A percentile compares a stretch with the other conserved stretches of the same genome.
These are phyloP conservation scores for Tillandsia fasciculata DNA, from an alignment of 176 grass and related monocot species.

Conservation along the genomic window DNA sequence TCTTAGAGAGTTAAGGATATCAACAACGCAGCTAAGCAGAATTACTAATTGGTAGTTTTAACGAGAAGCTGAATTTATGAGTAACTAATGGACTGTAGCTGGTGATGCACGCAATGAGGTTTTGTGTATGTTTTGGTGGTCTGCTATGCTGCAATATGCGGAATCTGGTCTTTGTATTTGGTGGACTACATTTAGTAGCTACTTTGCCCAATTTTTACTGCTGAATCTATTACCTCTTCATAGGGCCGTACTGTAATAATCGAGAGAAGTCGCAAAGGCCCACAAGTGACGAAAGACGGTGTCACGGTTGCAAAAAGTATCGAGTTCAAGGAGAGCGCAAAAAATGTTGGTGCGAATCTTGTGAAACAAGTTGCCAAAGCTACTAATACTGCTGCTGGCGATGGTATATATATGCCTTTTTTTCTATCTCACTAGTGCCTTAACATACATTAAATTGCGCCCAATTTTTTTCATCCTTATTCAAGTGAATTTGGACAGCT, in stretches of 20 bases:
- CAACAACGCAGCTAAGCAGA: too few species aligned
- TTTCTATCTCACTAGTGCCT: slow-evolving; percentile 3
- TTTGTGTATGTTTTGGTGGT: too few species aligned
- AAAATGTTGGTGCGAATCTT: slow-evolving; percentile 77
- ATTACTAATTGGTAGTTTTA: too few species aligned
- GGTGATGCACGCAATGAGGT: too few species aligned
- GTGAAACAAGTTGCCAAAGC: slow-evolving; percentile 88
- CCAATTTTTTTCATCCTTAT: not conserved
- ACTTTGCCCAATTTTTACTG: too few species aligned
- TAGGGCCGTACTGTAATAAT: slow-evolving; percentile 88
- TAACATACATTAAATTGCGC: not conserved
- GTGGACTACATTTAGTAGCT: too few species aligned
- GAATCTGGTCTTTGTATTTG: too few species aligned
- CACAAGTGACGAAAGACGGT: slow-evolving; percentile 86
- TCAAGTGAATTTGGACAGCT: not conserved
- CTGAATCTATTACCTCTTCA: not conserved
- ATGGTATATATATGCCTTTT: slow-evolving; percentile 35
- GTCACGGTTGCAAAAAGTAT: slow-evolving; percentile 88
- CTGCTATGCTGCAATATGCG: too few species aligned
- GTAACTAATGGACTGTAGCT: too few species aligned
- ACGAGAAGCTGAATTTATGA: too few species aligned
- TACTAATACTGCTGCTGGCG: slow-evolving; percentile 79
- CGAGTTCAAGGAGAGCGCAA: slow-evolving; percentile 65
- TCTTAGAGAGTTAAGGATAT: too few species aligned
- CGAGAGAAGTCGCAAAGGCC: slow-evolving; percentile 36